phyloP scores from a whole-genome alignment of 2,329 filamentous ascomycete species.

The Paraconiothyrium sp. region DNA sequence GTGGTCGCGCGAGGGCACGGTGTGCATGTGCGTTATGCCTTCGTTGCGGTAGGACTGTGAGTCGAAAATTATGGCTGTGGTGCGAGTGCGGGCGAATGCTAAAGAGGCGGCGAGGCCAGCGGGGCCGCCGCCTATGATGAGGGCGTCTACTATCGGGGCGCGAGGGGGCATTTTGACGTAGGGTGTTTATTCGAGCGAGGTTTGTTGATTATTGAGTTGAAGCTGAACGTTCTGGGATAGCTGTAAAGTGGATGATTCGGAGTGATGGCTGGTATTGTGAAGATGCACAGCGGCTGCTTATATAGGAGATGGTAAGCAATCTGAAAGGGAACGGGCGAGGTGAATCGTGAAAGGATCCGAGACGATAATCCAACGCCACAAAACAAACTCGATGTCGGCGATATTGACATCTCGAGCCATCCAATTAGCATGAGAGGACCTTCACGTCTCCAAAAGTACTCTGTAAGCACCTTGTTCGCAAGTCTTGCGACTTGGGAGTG shows the following conservation, averaged over 20 bases:
- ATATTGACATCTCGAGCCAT: too few species aligned
- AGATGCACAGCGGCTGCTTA: too few species aligned
- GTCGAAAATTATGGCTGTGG: conserved; percentile 57
- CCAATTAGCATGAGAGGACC: too few species aligned
- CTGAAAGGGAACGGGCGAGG: too few species aligned
- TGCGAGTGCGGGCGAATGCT: conserved; percentile 50
- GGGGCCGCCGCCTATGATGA: conserved; percentile 55
- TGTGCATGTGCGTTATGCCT: conserved; percentile 57
- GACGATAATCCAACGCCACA: too few species aligned
- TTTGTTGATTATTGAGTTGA: neutral
- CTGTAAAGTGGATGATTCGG: too few species aligned
- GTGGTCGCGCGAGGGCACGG: conserved; percentile 41
- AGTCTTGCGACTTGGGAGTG: neutral
- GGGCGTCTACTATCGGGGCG: conserved; percentile 36
- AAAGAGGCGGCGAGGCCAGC: conserved; percentile 56
- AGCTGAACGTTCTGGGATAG: too few species aligned
- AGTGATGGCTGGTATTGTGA: too few species aligned
- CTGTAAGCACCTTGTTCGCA: neutral
- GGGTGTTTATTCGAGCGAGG: neutral
- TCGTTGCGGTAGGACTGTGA: conserved; percentile 55
- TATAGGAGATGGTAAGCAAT: too few species aligned
- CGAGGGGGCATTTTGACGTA: conserved; percentile 22
- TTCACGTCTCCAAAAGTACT: too few species aligned
- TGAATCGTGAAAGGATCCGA: too few species aligned
- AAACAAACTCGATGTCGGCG: too few species aligned